These are phyloP conservation scores for Rhynchospora breviuscula DNA, from an alignment of 176 grass and related monocot genomes.

Conservation along the genomic window DNA sequence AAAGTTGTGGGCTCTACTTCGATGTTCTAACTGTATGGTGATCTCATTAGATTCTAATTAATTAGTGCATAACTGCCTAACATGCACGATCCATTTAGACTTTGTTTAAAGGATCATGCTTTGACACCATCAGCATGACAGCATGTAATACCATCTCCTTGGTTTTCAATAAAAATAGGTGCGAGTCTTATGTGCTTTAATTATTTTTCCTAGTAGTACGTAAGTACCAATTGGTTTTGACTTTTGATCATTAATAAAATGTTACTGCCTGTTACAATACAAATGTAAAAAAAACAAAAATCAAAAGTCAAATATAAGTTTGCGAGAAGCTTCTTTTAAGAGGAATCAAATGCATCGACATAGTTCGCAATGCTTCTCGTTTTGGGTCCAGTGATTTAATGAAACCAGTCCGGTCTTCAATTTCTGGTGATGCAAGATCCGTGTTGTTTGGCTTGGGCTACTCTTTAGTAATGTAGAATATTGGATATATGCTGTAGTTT, in stretches of 20 bases:
- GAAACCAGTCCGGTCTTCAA: neutral
- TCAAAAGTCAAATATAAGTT: neutral
- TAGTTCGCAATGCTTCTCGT: neutral
- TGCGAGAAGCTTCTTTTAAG: neutral
- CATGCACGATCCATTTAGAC: neutral
- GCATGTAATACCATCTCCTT: neutral
- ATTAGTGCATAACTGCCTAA: neutral
- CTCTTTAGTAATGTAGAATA: neutral
- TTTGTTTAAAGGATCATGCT: neutral
- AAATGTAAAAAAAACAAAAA: neutral
- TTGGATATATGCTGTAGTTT: neutral
- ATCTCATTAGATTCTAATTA: neutral
- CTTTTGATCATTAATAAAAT: neutral
- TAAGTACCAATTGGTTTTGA: neutral
- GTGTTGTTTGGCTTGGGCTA: neutral
- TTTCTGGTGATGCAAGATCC: neutral
- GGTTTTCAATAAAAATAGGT: neutral
- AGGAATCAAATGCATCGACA: neutral
- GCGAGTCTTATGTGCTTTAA: neutral
- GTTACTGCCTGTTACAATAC: neutral
- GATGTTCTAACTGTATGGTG: neutral
- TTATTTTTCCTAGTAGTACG: neutral
- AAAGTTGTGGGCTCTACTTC: neutral
- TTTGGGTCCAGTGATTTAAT: neutral
- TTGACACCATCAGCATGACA: neutral